Evolutionary conservation across 192 early-diverging fungal species (phyloP).

Genomic region (Coemansia sp.): DNA sequence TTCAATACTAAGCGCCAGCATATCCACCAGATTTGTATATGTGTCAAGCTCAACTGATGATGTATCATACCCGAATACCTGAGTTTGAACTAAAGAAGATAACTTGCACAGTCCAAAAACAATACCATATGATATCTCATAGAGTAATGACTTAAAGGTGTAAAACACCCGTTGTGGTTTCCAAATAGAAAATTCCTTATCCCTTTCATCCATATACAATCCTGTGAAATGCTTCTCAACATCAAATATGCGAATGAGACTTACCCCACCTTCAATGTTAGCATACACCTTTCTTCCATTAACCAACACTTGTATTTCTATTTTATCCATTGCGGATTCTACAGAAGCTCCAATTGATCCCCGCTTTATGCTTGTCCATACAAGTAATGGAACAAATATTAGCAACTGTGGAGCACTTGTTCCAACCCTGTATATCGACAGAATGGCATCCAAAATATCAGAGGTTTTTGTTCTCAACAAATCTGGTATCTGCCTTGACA

Average conservation of each 20-base stretch:
- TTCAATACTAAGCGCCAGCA: constrained; percentile 7
- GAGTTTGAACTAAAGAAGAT: constrained; percentile 22
- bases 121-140: constrained; percentile 47
- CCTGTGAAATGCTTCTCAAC: constrained; percentile 60
- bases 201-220: constrained; percentile 58
- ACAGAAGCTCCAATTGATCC: constrained; percentile 5
- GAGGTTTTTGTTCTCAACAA: constrained; percentile 18
- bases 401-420: constrained; percentile 22
- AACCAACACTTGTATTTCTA: background rate
- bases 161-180: constrained; percentile 61
- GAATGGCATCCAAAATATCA: background rate
- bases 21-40: constrained; percentile 3
- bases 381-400: constrained; percentile 15
- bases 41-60: constrained; percentile 18
- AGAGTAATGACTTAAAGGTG: constrained; percentile 57
- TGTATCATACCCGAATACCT: constrained; percentile 8
- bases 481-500: constrained; percentile 11
- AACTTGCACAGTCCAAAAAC: constrained; percentile 25
- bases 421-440: constrained; percentile 22
- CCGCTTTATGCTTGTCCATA: background rate
- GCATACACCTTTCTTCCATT: background rate
- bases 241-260: constrained; percentile 68
- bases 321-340: background rate
- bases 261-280: constrained; percentile 59
- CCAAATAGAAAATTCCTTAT: constrained; percentile 61